Evolutionary conservation across 2,329 filamentous ascomycete species (phyloP), one percentile per base, ranked within the genome.

Genomic region (Chaetothyriales sp.): DNA sequence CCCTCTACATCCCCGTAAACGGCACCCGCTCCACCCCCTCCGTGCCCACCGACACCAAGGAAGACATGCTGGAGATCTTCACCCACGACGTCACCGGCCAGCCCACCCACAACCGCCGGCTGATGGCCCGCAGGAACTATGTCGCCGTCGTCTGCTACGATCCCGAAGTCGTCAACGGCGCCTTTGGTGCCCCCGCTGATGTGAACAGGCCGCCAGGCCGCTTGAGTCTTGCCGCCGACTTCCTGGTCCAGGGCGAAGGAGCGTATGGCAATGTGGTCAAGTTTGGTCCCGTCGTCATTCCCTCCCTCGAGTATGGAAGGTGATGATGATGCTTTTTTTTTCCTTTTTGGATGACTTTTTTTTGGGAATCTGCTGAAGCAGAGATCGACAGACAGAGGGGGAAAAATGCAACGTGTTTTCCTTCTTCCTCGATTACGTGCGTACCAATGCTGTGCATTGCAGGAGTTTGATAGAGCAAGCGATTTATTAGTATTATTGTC

Each of bases 1-100:
- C 86, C 40, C 80, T 97, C 25, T 98, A 95, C 67, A 77, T 98
- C 51, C 92, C 92, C 0, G 76, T 79, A 51, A 98, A 98, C 67
- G 90, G 90, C n/a, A 78, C 82, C 60, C 74, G 80, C 57, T 77
- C 73, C 54, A 76, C 77, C 1, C 81, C 88, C 52, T 78, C 80
- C 7, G 63, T 67, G 58, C 82, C 85, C 1, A 84, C 83, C 1
- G 92, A 98, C 66, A 98, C 92, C 46, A 97, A 98, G 69, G 92
- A 98, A 68, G 92, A 98, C 70, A 98, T 98, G 92, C 94, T 98
- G 86, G 92, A 98, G 73, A 94, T 98, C 60, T 98, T 98, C 77
- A 88, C 92, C 63, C 86, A 84, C 6, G 92, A 98, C 62, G 88
- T 92, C 15, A 87, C 83, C 50, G 90, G 92, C n/a, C 74, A 80